A percentile compares a stretch with the other conserved stretches of the same genome.
phyloP scores from a whole-genome alignment of 495 filamentous ascomycete species.

The Aspergillus bertholletiae region DNA sequence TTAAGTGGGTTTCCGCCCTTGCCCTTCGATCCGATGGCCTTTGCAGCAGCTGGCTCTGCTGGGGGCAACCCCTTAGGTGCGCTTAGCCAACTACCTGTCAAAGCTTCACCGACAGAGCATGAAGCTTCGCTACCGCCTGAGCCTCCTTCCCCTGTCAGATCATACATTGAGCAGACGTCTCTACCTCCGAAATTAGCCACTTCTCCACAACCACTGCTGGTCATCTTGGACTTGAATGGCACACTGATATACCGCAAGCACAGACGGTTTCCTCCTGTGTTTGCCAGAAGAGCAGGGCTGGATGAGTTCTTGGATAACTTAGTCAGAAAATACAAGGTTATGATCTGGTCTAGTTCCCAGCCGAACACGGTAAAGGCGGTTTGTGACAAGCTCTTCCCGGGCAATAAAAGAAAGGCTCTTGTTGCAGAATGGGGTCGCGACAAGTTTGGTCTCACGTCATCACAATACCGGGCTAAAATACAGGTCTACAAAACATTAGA shows the following conservation, averaged over 20 bases:
- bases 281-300: conserved; percentile 60
- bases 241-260: conserved; percentile 72
- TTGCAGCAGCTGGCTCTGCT: neutral
- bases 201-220: conserved; percentile 53
- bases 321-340: conserved; percentile 65
- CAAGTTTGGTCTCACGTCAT: conserved; percentile 58
- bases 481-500: conserved; percentile 86
- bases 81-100: neutral
- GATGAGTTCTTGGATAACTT: conserved; percentile 63
- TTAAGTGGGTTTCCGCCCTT: neutral
- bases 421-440: conserved; percentile 80
- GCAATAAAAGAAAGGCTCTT: conserved; percentile 40
- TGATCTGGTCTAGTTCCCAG: conserved; percentile 88
- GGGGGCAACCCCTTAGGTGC: neutral
- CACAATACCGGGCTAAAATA: conserved; percentile 65
- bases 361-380: conserved; percentile 65
- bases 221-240: conserved; percentile 92
- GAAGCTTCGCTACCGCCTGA: conserved; percentile 13
- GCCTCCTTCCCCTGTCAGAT: conserved; percentile 32
- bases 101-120: conserved; percentile 3
- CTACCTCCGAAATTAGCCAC: conserved; percentile 19
- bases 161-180: conserved; percentile 44
- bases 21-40: conserved; percentile 7
- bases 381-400: conserved; percentile 44
- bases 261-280: conserved; percentile 43